These are phyloP conservation scores for Termitomyces titanicus DNA, from an alignment of 768 basidiomycete genomes.

Conservation along the genomic window DNA sequence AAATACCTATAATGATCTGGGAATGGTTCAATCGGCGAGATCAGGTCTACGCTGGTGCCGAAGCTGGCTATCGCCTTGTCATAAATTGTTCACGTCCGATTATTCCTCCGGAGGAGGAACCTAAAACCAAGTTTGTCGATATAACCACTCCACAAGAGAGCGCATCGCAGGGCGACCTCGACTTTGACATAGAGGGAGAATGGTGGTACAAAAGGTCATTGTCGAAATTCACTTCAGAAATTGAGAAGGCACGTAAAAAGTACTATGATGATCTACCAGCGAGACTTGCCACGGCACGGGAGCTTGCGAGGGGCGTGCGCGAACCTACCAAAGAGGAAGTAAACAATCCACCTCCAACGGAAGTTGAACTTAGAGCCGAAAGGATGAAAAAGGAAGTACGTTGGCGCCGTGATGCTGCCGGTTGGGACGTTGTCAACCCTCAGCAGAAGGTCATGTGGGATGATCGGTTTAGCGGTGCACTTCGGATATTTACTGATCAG, in stretches of 20 bases:
- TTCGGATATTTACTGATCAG: conserved; percentile 63
- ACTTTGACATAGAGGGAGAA: conserved; percentile 71
- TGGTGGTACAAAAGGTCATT: conserved; percentile 64
- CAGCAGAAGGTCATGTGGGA: conserved; percentile 72
- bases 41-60: conserved; percentile 75
- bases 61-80: conserved; percentile 77
- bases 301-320: conserved; percentile 67
- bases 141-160: conserved; percentile 16
- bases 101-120: conserved; percentile 27
- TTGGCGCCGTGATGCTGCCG: conserved; percentile 78
- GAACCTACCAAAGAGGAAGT: conserved; percentile 86
- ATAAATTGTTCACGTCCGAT: conserved; percentile 61
- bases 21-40: conserved; percentile 89
- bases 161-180: conserved; percentile 54
- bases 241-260: conserved; percentile 64
- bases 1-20: conserved; percentile 87
- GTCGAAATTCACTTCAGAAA: conserved; percentile 47
- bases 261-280: conserved; percentile 73
- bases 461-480: conserved; percentile 54
- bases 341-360: conserved; percentile 75
- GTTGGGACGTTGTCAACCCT: conserved; percentile 75
- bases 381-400: conserved; percentile 83
- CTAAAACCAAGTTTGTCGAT: conserved; percentile 19
- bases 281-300: conserved; percentile 69
- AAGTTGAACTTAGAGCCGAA: conserved; percentile 86